A percentile compares a stretch with the other conserved stretches of the same genome.
Conservation (phyloP, 2,329 filamentous ascomycete genomes). For the Penicillium sp. region DNA sequence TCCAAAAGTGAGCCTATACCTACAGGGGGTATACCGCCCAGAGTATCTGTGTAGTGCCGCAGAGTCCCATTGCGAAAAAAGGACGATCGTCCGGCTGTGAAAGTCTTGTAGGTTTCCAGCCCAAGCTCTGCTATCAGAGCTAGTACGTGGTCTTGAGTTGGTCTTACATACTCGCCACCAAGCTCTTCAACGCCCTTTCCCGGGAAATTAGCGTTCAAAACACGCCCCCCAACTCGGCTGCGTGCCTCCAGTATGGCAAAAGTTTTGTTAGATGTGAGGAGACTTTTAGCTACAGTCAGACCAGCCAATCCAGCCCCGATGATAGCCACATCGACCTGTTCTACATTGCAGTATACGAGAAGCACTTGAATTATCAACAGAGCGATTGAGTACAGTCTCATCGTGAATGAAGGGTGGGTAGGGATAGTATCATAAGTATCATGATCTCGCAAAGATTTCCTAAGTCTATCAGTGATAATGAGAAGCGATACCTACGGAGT, state of each 20-base stretch:
- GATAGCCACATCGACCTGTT: conserved; percentile 1
- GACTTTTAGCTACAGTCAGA: conserved; percentile 5
- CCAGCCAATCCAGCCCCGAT: conserved; percentile 3
- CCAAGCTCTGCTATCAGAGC: conserved; percentile 20
- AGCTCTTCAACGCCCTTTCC: conserved; percentile 24
- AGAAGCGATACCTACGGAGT: too few species aligned
- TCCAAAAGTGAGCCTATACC: background rate
- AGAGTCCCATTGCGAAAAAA: background rate
- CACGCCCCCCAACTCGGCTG: conserved; percentile 21
- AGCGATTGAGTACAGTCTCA: background rate
- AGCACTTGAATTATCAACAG: background rate
- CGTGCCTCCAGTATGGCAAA: conserved; percentile 19
- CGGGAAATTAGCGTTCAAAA: conserved; percentile 12
- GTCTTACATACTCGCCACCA: conserved; percentile 29
- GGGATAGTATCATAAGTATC: background rate
- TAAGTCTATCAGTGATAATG: too few species aligned
- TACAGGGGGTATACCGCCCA: conserved; percentile 4
- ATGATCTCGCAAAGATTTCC: background rate
- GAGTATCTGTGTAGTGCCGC: background rate
- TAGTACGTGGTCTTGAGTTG: conserved; percentile 24
- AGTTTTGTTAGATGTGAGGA: conserved; percentile 8
- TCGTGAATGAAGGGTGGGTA: background rate
- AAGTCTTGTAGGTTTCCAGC: conserved; percentile 18
- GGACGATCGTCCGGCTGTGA: conserved; percentile 9
- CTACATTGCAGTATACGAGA: background rate